Base-by-base conservation (phyloP, 768 basidiomycete genomes). In the Suillus subaureus region DNA sequence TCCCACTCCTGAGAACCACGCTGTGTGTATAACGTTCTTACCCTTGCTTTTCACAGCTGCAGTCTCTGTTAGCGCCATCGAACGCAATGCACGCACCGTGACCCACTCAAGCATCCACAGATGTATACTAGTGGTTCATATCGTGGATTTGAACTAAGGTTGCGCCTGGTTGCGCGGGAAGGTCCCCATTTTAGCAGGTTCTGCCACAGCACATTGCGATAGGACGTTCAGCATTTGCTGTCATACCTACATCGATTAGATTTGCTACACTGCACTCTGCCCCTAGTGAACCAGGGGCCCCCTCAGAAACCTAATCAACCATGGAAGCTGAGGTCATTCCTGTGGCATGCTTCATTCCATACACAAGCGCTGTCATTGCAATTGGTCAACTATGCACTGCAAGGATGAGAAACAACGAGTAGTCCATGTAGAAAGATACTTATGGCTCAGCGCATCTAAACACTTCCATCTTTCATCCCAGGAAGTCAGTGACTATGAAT, bases 1-100 rank as follows among this genome's bases (percentile, higher is more conserved):
- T 52, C 42, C 26, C 35, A 42, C 73, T 70, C 71, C 67, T 72
- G 73, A 77, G 61, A 52, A 62, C 21, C 5, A 4, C 15, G 13
- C 21, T 11, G 33, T 13, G 37, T 35, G 28, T 23, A 60, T 52
- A 15, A 35, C 61, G 13, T 62, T 60, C 63, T 77, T 60, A 76
- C 16, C 0, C 23, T 5, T 42, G 21, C 7, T 63, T 28, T 40
- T 61, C 37, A 23, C 62, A 58, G 63, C 62, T 65, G 37, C 33
- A 65, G 37, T 40, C 65, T 39, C 45, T 60, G 57, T 33, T 43
- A 28, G 64, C 64, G 11, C 54, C 66, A 31, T 64, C 66, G 15
- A 61, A 43, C 9, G 35, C 63, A 58, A 64, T 64, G 55, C 66
- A 64, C 9, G 63, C 64, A 16, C 37, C 66, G 43, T 65, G 35